phyloP scores from a whole-genome alignment of 176 grass and related monocot species.

The Neostapfia colusana region DNA sequence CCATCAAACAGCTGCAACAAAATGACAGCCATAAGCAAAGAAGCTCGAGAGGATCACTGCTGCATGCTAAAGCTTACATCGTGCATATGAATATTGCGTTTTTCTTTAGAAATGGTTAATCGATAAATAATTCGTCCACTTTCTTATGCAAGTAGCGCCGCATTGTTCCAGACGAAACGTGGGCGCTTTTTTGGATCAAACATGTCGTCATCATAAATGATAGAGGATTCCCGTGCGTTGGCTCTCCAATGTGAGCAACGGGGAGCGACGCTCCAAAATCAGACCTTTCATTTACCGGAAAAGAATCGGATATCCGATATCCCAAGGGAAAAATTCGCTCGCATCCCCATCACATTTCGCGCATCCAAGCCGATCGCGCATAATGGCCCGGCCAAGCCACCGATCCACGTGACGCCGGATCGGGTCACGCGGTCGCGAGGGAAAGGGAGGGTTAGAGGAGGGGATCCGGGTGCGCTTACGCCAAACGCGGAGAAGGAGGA shows the following conservation, averaged over 20 bases:
- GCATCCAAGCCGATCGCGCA: slow-evolving; percentile 25
- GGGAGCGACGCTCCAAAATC: slow-evolving; percentile 6
- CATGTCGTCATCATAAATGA: not conserved
- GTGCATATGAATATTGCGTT: not conserved
- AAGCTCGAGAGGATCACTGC: not conserved
- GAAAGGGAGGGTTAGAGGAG: not conserved
- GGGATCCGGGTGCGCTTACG: slow-evolving; percentile 5
- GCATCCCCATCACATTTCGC: not conserved
- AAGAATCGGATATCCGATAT: slow-evolving; percentile 18
- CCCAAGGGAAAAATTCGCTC: slow-evolving; percentile 25
- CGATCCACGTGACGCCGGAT: slow-evolving; percentile 36
- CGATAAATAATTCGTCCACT: not conserved
- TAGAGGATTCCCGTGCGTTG: not conserved
- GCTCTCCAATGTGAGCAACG: not conserved
- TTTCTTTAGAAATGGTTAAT: not conserved
- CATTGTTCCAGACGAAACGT: not conserved
- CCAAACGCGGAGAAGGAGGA: slow-evolving; percentile 71
- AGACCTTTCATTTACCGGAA: not conserved
- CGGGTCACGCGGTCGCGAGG: not conserved
- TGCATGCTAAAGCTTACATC: slow-evolving; percentile 4
- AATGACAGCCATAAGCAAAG: not conserved
- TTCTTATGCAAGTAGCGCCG: not conserved
- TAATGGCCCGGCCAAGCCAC: not conserved
- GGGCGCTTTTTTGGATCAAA: not conserved
- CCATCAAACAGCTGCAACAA: slow-evolving; percentile 91